A percentile compares a stretch with the other conserved stretches of the same genome.
These are phyloP conservation scores for Cordyceps fumosorosea DNA, from an alignment of 2,329 filamentous ascomycete genomes.

Conservation along the genomic window DNA sequence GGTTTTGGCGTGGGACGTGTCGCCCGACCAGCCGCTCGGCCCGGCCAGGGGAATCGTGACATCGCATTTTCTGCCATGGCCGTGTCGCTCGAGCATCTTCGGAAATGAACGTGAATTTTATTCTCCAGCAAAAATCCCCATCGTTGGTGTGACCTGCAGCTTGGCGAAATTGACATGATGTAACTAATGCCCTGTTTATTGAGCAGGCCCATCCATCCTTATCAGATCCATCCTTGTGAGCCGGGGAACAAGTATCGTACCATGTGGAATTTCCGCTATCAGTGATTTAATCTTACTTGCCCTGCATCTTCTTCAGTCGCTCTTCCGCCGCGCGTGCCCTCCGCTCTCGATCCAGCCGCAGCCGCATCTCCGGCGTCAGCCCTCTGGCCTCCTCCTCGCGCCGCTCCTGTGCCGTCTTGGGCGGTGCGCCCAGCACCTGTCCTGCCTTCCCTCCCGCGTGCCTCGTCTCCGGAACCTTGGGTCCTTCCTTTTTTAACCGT, in stretches of 20 bases:
- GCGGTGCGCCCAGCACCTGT: conserved; percentile 41
- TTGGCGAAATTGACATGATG: too few relatives aligned
- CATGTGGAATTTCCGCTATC: not conserved
- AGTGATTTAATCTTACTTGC: conserved; percentile 15
- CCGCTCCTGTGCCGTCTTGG: conserved; percentile 72
- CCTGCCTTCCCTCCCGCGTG: conserved; percentile 37
- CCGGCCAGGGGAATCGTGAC: not conserved
- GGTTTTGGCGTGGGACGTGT: too few relatives aligned
- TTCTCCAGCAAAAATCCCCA: too few relatives aligned
- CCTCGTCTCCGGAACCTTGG: conserved; percentile 44
- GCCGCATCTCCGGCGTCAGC: conserved; percentile 79
- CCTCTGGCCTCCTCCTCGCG: conserved; percentile 79
- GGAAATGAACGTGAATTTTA: not conserved
- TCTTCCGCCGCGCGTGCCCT: conserved; percentile 89
- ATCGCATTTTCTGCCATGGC: not conserved
- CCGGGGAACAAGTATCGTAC: not conserved
- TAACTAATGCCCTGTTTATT: too few relatives aligned
- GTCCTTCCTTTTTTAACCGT: conserved; percentile 60
- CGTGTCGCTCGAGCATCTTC: not conserved
- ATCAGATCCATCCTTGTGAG: too few relatives aligned
- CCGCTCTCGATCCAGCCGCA: conserved; percentile 78
- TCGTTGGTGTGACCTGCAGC: too few relatives aligned
- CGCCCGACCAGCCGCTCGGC: not conserved
- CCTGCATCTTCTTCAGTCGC: conserved; percentile 63
- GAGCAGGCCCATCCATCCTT: too few relatives aligned